Conservation (phyloP, 257 asterid genomes). For the Capsicum rhomboideum region DNA sequence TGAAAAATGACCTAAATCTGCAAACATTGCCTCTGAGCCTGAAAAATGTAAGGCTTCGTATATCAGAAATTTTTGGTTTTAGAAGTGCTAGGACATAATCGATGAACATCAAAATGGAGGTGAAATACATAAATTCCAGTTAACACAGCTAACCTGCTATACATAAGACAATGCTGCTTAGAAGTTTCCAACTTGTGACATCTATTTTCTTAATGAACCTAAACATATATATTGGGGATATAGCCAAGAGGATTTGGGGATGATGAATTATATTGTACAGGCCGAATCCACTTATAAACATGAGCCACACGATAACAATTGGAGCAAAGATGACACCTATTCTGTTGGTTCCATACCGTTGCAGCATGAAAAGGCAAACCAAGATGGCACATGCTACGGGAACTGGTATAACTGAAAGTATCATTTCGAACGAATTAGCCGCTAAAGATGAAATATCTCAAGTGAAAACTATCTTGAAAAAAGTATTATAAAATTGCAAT, state of each 20-base stretch:
- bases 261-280: slow-evolving; percentile 56
- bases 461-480: neutral
- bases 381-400: slow-evolving; percentile 77
- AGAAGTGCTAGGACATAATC: neutral
- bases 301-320: slow-evolving; percentile 70
- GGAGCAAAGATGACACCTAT: slow-evolving; percentile 87
- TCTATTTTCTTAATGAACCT: slow-evolving; percentile 56
- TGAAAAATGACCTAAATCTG: slow-evolving; percentile 90
- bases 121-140: neutral
- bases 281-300: slow-evolving; percentile 62
- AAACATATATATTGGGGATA: slow-evolving; percentile 73
- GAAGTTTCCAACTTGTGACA: slow-evolving; percentile 57
- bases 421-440: slow-evolving; percentile 15
- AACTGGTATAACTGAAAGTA: slow-evolving; percentile 62
- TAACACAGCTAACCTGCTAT: slow-evolving; percentile 60
- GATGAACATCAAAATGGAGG: neutral
- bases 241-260: slow-evolving; percentile 43
- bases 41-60: neutral
- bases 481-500: no score
- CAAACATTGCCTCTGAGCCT: slow-evolving; percentile 92
- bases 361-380: slow-evolving; percentile 86
- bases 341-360: slow-evolving; percentile 72
- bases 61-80: neutral
- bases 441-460: neutral
- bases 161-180: slow-evolving; percentile 69